Conservation (phyloP, 2,329 filamentous ascomycete genomes). For the Claviceps quebecensis region DNA sequence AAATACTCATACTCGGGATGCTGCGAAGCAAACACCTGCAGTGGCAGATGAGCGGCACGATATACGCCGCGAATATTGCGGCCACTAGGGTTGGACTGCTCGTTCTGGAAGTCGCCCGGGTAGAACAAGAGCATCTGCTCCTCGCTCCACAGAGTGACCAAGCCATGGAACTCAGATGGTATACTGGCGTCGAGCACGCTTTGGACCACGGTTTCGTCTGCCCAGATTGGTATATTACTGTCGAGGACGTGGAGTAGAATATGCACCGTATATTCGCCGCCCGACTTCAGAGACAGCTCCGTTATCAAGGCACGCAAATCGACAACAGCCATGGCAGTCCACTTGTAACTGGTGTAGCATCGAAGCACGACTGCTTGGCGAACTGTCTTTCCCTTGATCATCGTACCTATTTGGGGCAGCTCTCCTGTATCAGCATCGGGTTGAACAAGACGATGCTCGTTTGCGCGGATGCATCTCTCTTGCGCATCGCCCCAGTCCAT, state of each 20-base stretch:
- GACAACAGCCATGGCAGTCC: slow-evolving; percentile 63
- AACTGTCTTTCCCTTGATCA: slow-evolving; percentile 24
- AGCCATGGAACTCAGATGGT: slow-evolving; percentile 61
- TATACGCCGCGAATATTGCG: slow-evolving; percentile 55
- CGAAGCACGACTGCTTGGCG: slow-evolving; percentile 68
- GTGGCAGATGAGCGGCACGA: slow-evolving; percentile 46
- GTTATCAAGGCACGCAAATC: slow-evolving; percentile 72
- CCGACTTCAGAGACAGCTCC: slow-evolving; percentile 63
- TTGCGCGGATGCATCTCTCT: slow-evolving; percentile 39
- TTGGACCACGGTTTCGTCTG: slow-evolving; percentile 60
- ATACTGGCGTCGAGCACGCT: slow-evolving; percentile 52
- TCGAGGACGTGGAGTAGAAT: slow-evolving; percentile 79
- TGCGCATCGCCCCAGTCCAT: slow-evolving; percentile 44
- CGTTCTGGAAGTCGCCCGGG: slow-evolving; percentile 52
- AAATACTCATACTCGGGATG: slow-evolving; percentile 53
- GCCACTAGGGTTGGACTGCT: slow-evolving; percentile 43
- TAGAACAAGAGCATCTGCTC: slow-evolving; percentile 73
- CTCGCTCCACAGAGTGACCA: slow-evolving; percentile 76
- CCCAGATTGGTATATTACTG: slow-evolving; percentile 65
- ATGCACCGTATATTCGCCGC: slow-evolving; percentile 70
- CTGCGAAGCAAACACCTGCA: slow-evolving; percentile 49
- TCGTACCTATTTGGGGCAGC: slow-evolving; percentile 11
- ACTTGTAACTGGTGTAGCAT: slow-evolving; percentile 66
- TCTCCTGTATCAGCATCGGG: slow-evolving; percentile 25
- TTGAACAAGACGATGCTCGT: slow-evolving; percentile 45